Percentiles rank a stretch among this genome's conserved stretches.
phyloP scores from a whole-genome alignment of 2,329 filamentous ascomycete genomes.

The Colletotrichum sp. region DNA sequence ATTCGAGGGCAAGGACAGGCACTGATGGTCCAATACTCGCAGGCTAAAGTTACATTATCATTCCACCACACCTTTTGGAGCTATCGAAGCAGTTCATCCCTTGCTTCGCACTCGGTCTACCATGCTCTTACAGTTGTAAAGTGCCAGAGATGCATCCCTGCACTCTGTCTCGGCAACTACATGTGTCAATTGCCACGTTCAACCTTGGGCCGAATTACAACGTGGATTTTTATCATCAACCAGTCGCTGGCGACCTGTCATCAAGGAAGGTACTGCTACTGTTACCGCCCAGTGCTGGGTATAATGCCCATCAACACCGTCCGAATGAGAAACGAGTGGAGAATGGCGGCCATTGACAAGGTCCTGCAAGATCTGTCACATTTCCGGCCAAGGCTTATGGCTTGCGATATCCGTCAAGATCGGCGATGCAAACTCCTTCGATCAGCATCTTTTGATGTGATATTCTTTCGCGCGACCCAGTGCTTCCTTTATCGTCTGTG shows the following conservation, averaged over 20 bases:
- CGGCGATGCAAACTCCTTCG: background rate
- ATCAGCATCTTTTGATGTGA: background rate
- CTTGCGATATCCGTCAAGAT: background rate
- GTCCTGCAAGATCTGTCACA: background rate
- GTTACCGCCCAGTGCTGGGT: background rate
- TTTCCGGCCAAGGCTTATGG: background rate
- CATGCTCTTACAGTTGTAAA: background rate
- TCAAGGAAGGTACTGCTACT: background rate
- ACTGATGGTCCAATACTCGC: background rate
- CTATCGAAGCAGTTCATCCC: slow-evolving; percentile 7
- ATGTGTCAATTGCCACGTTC: background rate
- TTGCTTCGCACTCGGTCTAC: background rate
- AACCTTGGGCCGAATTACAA: background rate
- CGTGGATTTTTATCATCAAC: background rate
- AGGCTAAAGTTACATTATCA: background rate
- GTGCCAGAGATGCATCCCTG: background rate
- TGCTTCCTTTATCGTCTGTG: background rate
- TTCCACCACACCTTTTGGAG: background rate
- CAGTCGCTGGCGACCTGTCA: background rate
- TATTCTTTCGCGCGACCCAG: background rate
- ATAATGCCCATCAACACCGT: slow-evolving; percentile 2
- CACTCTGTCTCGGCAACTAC: background rate
- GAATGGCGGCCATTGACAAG: background rate
- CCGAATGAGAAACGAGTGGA: background rate
- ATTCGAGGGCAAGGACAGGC: background rate